These are phyloP conservation scores for Ophiostoma piceae DNA, from an alignment of 2,329 filamentous ascomycete species.

Conservation along the genomic window DNA sequence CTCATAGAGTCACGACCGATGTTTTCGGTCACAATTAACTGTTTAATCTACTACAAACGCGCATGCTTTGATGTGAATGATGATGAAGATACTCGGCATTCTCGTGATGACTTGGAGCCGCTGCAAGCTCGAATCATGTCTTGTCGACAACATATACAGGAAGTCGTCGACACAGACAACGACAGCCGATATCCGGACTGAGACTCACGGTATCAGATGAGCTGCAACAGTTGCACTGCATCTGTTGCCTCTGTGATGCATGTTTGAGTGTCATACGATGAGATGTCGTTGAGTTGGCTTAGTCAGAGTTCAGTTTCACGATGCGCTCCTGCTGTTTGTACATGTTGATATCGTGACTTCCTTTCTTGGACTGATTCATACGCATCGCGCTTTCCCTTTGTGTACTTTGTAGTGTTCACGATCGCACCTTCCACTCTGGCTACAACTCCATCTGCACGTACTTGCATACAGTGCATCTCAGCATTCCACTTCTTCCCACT, in stretches of 20 bases:
- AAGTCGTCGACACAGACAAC: no score
- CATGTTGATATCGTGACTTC: neutral
- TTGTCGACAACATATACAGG: neutral
- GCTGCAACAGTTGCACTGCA: neutral
- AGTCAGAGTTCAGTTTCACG: neutral
- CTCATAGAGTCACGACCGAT: conserved; percentile 3
- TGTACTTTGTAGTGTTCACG: neutral
- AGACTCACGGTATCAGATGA: neutral
- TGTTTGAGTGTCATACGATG: conserved; percentile 1
- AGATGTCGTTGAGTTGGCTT: neutral
- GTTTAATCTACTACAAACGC: neutral
- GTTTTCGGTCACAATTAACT: neutral
- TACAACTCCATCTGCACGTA: neutral
- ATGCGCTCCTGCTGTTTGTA: conserved; percentile 3
- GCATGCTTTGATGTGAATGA: neutral
- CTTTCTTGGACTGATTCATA: neutral
- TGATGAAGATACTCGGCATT: neutral
- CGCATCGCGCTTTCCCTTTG: neutral
- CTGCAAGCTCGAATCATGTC: no score
- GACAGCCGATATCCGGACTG: neutral
- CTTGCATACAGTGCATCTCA: neutral
- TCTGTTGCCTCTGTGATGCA: neutral
- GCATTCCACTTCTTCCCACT: neutral
- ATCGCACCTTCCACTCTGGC: neutral
- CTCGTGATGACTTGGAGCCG: neutral